These are phyloP conservation scores for Stachybotrys echinatus DNA, from an alignment of 2,329 filamentous ascomycete genomes.

Conservation along the genomic window DNA sequence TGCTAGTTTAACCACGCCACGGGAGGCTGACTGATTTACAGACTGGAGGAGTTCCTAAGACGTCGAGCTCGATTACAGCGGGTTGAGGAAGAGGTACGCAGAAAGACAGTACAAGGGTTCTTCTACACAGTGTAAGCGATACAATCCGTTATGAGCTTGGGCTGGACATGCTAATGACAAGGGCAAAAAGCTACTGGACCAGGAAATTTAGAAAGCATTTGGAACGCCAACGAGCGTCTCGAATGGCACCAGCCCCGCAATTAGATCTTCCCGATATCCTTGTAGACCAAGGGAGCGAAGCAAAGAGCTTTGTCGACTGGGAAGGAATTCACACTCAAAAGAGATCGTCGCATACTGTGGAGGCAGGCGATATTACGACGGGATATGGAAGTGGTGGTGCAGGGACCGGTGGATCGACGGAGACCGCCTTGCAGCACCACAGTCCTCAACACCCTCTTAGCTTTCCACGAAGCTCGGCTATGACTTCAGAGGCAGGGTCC, in stretches of 20 bases:
- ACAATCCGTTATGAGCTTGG: no score
- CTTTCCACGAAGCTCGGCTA: conserved; percentile 42
- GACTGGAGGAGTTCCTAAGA: conserved; percentile 89
- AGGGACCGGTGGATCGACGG: neutral
- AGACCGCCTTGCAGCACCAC: no score
- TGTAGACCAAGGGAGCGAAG: conserved; percentile 50
- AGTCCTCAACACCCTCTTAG: conserved; percentile 43
- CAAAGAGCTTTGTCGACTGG: neutral
- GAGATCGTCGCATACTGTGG: neutral
- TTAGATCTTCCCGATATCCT: conserved; percentile 86
- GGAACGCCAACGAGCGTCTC: conserved; percentile 65
- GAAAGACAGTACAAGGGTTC: conserved; percentile 87
- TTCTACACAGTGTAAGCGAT: conserved; percentile 75
- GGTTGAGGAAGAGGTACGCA: conserved; percentile 88
- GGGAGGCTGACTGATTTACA: conserved; percentile 30
- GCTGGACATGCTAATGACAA: neutral
- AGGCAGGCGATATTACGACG: neutral
- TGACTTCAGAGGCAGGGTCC: conserved; percentile 22
- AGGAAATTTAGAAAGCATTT: conserved; percentile 73
- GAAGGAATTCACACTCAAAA: neutral
- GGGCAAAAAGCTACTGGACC: conserved; percentile 63
- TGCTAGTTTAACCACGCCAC: neutral
- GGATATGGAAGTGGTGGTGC: neutral
- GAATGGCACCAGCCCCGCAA: conserved; percentile 73
- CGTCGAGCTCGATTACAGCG: conserved; percentile 85